Percentiles rank a stretch among this genome's conserved stretches.
These are phyloP conservation scores for Aspergillus sclerotialis DNA, from an alignment of 2,329 filamentous ascomycete genomes.

Conservation along the genomic window DNA sequence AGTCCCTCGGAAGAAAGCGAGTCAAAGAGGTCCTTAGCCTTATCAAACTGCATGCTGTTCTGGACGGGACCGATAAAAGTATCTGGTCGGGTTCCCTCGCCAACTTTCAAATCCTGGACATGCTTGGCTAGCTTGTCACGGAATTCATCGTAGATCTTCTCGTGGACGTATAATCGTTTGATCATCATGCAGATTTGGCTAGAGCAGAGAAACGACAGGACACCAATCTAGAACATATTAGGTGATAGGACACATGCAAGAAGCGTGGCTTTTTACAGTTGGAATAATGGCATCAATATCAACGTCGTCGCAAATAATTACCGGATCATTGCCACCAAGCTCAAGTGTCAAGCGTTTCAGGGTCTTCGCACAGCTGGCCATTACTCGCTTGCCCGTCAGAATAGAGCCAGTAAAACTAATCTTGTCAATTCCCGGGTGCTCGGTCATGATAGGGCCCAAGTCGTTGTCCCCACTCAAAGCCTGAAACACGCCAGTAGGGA, in stretches of 20 bases:
- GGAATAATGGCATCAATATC: conserved; percentile 42
- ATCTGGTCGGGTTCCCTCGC: conserved; percentile 33
- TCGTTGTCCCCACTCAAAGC: conserved; percentile 49
- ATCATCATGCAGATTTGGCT: conserved; percentile 51
- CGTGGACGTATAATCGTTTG: conserved; percentile 57
- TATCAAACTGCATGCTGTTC: conserved; percentile 59
- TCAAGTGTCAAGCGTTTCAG: conserved; percentile 50
- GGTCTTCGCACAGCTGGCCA: conserved; percentile 44
- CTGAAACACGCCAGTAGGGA: conserved; percentile 53
- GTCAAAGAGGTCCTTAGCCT: conserved; percentile 49
- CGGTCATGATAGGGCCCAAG: conserved; percentile 48
- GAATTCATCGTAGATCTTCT: conserved; percentile 53
- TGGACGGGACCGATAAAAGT: conserved; percentile 54
- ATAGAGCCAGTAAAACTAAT: conserved; percentile 55
- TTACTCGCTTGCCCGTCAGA: conserved; percentile 44
- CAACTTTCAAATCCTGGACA: conserved; percentile 36
- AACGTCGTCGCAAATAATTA: conserved; percentile 48
- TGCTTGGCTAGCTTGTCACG: conserved; percentile 40
- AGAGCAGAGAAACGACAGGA: conserved; percentile 46
- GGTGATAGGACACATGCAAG: too few species aligned
- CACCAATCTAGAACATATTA: conserved; percentile 41
- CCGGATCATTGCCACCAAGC: conserved; percentile 51
- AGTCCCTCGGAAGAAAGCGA: conserved; percentile 50
- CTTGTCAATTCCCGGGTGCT: conserved; percentile 50
- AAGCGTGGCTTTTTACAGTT: too few species aligned